phyloP scores from a whole-genome alignment of 164 flowering plant genomes.

The Liriodendron chinense region DNA sequence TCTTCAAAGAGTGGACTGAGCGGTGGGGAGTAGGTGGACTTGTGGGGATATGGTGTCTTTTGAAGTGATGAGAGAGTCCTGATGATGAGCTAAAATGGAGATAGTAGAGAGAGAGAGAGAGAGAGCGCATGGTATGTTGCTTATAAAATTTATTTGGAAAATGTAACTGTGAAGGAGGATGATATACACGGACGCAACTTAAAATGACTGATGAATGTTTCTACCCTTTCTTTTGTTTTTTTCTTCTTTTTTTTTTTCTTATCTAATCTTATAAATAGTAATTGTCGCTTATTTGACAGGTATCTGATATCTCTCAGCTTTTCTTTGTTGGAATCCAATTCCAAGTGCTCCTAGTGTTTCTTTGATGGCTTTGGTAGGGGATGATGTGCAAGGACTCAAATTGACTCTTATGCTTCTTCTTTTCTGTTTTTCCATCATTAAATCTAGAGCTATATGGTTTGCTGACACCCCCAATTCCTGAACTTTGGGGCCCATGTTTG shows the following conservation, averaged over 20 bases:
- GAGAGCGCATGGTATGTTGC: not conserved
- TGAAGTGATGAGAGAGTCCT: slow-evolving; percentile 1
- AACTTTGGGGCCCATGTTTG: too few relatives aligned
- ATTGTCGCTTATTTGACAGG: not conserved
- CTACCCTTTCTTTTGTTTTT: not conserved
- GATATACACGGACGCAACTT: not conserved
- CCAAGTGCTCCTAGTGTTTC: too few relatives aligned
- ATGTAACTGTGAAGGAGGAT: slow-evolving; percentile 6
- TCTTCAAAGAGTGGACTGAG: slow-evolving; percentile 3
- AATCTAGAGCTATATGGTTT: too few relatives aligned
- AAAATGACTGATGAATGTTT: slow-evolving; percentile 3
- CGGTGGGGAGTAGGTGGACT: not conserved
- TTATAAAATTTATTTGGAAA: slow-evolving; percentile 10
- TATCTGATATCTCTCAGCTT: too few relatives aligned
- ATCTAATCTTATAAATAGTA: not conserved
- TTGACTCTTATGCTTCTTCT: too few relatives aligned
- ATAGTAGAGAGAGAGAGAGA: not conserved
- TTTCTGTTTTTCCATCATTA: too few relatives aligned
- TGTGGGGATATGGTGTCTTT: not conserved
- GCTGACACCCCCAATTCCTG: too few relatives aligned
- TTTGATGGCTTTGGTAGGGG: too few relatives aligned
- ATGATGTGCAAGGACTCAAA: too few relatives aligned
- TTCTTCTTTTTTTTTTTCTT: not conserved
- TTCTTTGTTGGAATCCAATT: too few relatives aligned
- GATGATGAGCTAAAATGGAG: not conserved